Evolutionary conservation across 768 basidiomycete species (phyloP).

Genomic region (Melanogaster broomeanus): DNA sequence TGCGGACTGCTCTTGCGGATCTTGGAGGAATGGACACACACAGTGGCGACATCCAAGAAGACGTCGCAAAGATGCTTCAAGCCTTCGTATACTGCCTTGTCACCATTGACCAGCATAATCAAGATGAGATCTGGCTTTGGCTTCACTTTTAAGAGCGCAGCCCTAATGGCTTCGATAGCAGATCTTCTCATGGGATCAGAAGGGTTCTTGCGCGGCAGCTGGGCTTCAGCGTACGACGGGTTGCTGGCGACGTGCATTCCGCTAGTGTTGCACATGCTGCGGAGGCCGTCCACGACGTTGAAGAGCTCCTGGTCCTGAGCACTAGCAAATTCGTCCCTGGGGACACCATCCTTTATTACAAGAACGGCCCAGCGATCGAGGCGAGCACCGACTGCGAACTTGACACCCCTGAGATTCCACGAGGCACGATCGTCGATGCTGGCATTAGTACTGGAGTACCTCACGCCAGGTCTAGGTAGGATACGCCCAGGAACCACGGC

Average conservation of each 20-base stretch:
- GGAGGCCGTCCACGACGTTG: conserved; percentile 51
- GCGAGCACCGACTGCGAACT: conserved; percentile 57
- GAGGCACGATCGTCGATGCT: conserved; percentile 47
- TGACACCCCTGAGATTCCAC: conserved; percentile 57
- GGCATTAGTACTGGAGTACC: conserved; percentile 35
- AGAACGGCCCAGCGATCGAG: conserved; percentile 70
- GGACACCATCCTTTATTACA: conserved; percentile 59
- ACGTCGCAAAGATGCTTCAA: conserved; percentile 55
- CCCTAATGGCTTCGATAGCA: conserved; percentile 50
- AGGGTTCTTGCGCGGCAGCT: conserved; percentile 51
- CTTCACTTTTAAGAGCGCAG: conserved; percentile 36
- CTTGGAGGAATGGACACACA: conserved; percentile 74
- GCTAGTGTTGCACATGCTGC: conserved; percentile 58
- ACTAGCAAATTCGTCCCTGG: conserved; percentile 59
- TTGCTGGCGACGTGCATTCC: conserved; percentile 56
- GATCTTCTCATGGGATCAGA: conserved; percentile 54
- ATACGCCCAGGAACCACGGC: conserved; percentile 57
- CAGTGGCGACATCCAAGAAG: conserved; percentile 52
- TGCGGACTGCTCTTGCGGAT: conserved; percentile 63
- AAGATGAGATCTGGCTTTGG: conserved; percentile 46
- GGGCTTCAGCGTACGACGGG: conserved; percentile 35
- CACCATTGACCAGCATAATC: conserved; percentile 48
- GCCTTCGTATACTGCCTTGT: conserved; percentile 51
- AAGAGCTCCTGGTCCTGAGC: conserved; percentile 55
- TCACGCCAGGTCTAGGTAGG: conserved; percentile 43